These are phyloP conservation scores for Tricholoma sp. DNA, from an alignment of 768 basidiomycete genomes.

Conservation along the genomic window DNA sequence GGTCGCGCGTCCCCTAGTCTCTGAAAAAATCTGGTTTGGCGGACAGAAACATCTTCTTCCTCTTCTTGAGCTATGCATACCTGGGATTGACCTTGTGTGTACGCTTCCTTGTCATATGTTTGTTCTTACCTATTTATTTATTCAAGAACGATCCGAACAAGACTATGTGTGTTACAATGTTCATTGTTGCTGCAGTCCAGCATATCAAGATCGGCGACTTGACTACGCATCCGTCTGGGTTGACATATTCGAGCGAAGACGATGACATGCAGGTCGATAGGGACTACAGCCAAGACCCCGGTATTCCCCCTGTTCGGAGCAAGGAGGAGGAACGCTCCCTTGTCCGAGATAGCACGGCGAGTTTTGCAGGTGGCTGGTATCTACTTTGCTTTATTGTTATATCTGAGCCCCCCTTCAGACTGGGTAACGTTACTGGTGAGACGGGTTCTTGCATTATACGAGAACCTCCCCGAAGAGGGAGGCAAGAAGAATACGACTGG, in stretches of 20 bases:
- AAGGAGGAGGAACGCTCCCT: slow-evolving; percentile 67
- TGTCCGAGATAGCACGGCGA: slow-evolving; percentile 71
- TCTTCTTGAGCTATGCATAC: slow-evolving; percentile 81
- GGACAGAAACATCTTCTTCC: slow-evolving; percentile 89
- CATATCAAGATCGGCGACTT: slow-evolving; percentile 76
- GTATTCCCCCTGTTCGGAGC: slow-evolving; percentile 37
- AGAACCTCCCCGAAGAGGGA: slow-evolving; percentile 93
- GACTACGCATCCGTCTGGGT: slow-evolving; percentile 53
- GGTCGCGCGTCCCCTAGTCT: slow-evolving; percentile 69
- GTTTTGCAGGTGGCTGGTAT: slow-evolving; percentile 57
- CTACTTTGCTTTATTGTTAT: background rate
- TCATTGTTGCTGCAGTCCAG: slow-evolving; percentile 69
- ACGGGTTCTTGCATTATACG: slow-evolving; percentile 75
- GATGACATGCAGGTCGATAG: slow-evolving; percentile 42
- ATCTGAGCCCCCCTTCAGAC: slow-evolving; percentile 36
- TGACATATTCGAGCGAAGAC: slow-evolving; percentile 50
- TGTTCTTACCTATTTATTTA: slow-evolving; percentile 1
- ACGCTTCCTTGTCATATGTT: background rate
- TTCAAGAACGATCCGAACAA: slow-evolving; percentile 73
- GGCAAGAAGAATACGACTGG: slow-evolving; percentile 82
- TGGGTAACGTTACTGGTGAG: slow-evolving; percentile 79
- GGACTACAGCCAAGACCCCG: slow-evolving; percentile 43
- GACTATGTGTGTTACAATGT: slow-evolving; percentile 75
- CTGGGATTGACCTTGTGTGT: slow-evolving; percentile 84
- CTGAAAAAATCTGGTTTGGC: slow-evolving; percentile 72